Evolutionary conservation across 495 filamentous ascomycete genomes (phyloP).

Genomic region (Ascodesmis nigricans): DNA sequence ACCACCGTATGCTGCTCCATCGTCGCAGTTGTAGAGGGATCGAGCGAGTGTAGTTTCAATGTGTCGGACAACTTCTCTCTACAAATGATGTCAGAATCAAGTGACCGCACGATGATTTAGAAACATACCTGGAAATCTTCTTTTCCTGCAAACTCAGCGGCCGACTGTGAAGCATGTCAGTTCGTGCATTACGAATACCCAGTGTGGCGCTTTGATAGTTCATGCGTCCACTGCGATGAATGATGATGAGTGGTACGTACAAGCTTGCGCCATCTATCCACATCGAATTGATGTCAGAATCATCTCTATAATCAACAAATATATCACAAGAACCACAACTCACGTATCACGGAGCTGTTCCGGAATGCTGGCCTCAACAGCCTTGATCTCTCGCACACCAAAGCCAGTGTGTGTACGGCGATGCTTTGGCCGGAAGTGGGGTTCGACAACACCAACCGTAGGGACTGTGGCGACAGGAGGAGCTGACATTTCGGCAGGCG

Average conservation of each 20-base stretch:
- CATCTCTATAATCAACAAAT: conserved; percentile 1
- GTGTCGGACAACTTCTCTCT: conserved; percentile 73
- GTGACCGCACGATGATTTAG: background rate
- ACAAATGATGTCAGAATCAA: conserved; percentile 21
- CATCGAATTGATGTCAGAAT: conserved; percentile 2
- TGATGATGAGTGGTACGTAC: conserved; percentile 27
- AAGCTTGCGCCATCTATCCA: conserved; percentile 54
- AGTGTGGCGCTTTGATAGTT: no score
- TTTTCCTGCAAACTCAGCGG: conserved; percentile 48
- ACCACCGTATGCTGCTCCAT: conserved; percentile 78
- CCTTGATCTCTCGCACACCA: conserved; percentile 75
- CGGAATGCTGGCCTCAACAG: conserved; percentile 71
- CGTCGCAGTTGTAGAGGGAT: conserved; percentile 95
- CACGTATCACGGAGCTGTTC: conserved; percentile 65
- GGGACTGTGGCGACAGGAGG: conserved; percentile 19
- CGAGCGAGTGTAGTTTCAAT: conserved; percentile 92
- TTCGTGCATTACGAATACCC: no score
- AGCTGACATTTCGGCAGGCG: conserved; percentile 2
- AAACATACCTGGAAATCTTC: conserved; percentile 42
- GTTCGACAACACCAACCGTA: conserved; percentile 15
- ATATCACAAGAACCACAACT: conserved; percentile 19
- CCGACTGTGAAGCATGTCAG: conserved; percentile 31
- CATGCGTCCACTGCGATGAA: no score
- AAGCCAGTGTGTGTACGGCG: conserved; percentile 86
- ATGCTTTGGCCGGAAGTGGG: conserved; percentile 62